Evolutionary conservation across 2,329 filamentous ascomycete genomes (phyloP), one percentile per base, ranked within the genome.

Genomic region (Ophiostoma sp.): DNA sequence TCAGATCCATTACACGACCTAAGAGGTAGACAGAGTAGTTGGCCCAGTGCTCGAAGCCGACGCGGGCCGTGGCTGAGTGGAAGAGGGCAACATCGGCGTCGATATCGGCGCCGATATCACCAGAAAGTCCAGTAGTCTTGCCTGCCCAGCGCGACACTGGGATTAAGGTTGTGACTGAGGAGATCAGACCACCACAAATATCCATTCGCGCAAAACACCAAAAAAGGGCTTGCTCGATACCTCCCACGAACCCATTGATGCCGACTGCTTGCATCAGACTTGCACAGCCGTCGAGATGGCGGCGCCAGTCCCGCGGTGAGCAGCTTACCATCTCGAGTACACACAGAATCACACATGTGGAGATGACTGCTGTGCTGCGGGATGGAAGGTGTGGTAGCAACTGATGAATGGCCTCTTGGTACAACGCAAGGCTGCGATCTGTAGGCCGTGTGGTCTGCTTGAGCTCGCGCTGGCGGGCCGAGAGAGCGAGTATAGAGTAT

Each of bases 161-260:
- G 0, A 86, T 78, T n/a, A 85, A 77, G 0, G 83, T 85, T 62
- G 78, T 78, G 66, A 84, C 79, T 0, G 80, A 83, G 0, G 84
- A 84, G 36, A 87, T 85, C 14, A 87, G 77, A 2, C 82, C 84
- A 67, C 82, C 83, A 68, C 84, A 86, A 12, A 85, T 74, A 74
- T 86, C 84, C 83, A 87, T 87, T 63, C 84, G 78, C 1, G 82
- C 83, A 73, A 84, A 86, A 70, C 83, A 85, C 84, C 84, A 87
- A 70, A 86, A 87, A 0, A 85, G 77, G 0, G 84, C 83, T 73
- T 84, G 83, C 6, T 82, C 74, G 18, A 85, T 73, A 0, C 83
- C 84, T 2, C 81, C 81, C 36, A 79, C 80, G 65, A 84, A 83
- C 0, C 84, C 84, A 62, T 84, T 79, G n/a, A 86, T 81, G 9